These are phyloP conservation scores for Peniophora sp. DNA, from an alignment of 1,284 basidiomycete genomes.

Conservation along the genomic window DNA sequence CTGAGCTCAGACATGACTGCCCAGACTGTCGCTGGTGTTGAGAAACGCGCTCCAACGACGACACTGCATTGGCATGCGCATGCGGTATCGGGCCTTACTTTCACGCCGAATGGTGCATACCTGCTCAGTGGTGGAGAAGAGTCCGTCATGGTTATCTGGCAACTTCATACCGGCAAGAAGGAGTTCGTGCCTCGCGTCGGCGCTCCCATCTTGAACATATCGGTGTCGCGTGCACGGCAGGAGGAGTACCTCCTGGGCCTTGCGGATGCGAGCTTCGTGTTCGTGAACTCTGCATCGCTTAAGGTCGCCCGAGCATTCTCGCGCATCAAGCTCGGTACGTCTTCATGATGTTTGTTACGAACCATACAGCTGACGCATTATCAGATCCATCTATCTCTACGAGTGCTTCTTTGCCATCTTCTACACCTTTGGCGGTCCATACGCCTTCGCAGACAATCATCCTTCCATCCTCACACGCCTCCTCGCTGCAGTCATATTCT, in stretches of 20 bases:
- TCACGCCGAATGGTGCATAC: slow-evolving; percentile 89
- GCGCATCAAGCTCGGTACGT: slow-evolving; percentile 70
- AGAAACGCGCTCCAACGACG: slow-evolving; percentile 77
- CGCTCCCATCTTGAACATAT: slow-evolving; percentile 74
- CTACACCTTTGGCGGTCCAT: slow-evolving; percentile 64
- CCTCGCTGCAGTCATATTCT: slow-evolving; percentile 89
- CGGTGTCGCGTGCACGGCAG: slow-evolving; percentile 49
- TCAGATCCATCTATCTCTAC: slow-evolving; percentile 40
- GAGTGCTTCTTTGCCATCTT: slow-evolving; percentile 27
- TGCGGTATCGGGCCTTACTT: slow-evolving; percentile 83
- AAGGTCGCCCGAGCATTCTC: slow-evolving; percentile 73
- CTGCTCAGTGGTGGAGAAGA: slow-evolving; percentile 95
- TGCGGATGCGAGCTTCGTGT: slow-evolving; percentile 76
- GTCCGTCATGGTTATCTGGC: slow-evolving; percentile 94
- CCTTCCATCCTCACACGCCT: slow-evolving; percentile 90
- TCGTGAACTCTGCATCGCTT: slow-evolving; percentile 69
- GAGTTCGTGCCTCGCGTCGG: slow-evolving; percentile 93
- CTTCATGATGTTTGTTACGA: not conserved
- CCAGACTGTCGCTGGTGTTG: slow-evolving; percentile 43
- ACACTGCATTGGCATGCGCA: slow-evolving; percentile 97
- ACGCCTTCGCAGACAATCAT: slow-evolving; percentile 67
- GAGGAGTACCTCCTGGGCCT: slow-evolving; percentile 87
- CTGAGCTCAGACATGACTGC: slow-evolving; percentile 52
- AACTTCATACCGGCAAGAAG: slow-evolving; percentile 76
- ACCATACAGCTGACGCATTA: slow-evolving; percentile 1